phyloP scores from a whole-genome alignment of 495 filamentous ascomycete species.

The Daldinia decipiens region DNA sequence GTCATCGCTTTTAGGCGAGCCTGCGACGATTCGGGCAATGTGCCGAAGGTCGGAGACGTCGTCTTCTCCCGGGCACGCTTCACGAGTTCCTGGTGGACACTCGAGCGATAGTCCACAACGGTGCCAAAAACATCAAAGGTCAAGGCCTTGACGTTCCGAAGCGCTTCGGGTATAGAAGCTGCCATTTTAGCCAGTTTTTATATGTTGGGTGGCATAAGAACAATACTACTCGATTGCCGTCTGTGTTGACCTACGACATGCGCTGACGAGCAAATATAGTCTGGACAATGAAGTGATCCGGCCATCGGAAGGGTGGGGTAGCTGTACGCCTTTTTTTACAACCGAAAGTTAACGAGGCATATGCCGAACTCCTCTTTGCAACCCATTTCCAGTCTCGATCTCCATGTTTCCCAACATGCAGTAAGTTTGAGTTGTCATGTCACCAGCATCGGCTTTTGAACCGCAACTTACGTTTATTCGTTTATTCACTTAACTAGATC shows the following conservation, averaged over 20 bases:
- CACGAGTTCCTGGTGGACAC: conserved; percentile 66
- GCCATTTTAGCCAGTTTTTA: conserved; percentile 21
- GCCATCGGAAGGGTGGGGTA: conserved; percentile 28
- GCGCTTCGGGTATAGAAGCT: conserved; percentile 21
- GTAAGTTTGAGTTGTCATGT: not conserved
- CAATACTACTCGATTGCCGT: not conserved
- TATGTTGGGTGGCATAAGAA: not conserved
- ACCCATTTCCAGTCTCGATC: not conserved
- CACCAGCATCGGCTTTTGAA: not conserved
- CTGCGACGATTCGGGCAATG: conserved; percentile 59
- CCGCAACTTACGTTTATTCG: not conserved
- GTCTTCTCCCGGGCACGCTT: conserved; percentile 56
- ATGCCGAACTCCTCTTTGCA: conserved; percentile 11
- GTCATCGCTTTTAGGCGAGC: conserved; percentile 61
- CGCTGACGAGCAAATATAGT: not conserved
- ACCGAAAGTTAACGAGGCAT: conserved; percentile 22
- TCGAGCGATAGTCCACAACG: conserved; percentile 75
- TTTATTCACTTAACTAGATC: not conserved
- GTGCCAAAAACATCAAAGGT: conserved; percentile 78
- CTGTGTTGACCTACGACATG: not conserved
- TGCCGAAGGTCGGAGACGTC: conserved; percentile 44
- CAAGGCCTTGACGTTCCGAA: conserved; percentile 55
- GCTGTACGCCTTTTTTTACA: conserved; percentile 4
- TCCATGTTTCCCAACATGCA: conserved; percentile 3
- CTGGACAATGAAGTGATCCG: conserved; percentile 26